These are phyloP conservation scores for Xerocomus minutiporus DNA, from an alignment of 1,284 basidiomycete species.

Conservation along the genomic window DNA sequence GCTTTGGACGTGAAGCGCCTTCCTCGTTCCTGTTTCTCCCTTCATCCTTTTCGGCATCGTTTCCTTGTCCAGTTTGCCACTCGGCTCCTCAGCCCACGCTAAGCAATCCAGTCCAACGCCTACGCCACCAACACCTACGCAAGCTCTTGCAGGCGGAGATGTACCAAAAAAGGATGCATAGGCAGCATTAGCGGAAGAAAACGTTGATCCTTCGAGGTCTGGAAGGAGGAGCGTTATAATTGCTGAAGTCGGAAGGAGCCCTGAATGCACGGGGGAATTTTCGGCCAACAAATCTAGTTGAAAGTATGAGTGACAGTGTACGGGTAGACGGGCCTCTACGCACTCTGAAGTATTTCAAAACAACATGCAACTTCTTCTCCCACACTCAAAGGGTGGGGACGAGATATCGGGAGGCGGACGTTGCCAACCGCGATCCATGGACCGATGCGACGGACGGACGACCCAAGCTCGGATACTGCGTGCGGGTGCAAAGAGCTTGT, in stretches of 20 bases:
- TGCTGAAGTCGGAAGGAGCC: constrained; percentile 55
- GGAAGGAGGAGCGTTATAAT: constrained; percentile 86
- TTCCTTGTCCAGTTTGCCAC: constrained; percentile 11
- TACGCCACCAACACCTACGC: constrained; percentile 65
- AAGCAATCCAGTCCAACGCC: constrained; percentile 75
- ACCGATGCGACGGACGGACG: constrained; percentile 29
- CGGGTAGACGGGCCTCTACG: constrained; percentile 3
- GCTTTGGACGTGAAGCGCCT: constrained; percentile 89
- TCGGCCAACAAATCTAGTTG: constrained; percentile 13
- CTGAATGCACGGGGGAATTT: constrained; percentile 1
- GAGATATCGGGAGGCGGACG: constrained; percentile 36
- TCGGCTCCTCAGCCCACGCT: constrained; percentile 46
- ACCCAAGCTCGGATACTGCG: constrained; percentile 9
- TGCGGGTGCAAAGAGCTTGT: not conserved
- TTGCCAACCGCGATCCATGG: constrained; percentile 60
- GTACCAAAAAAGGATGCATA: constrained; percentile 84
- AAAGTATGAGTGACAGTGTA: constrained; percentile 4
- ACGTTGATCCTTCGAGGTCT: constrained; percentile 62
- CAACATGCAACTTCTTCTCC: constrained; percentile 63
- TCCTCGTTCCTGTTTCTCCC: constrained; percentile 38
- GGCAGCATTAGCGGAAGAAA: constrained; percentile 70
- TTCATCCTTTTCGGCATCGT: constrained; percentile 24
- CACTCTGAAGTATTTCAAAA: constrained; percentile 57
- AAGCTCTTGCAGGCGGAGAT: constrained; percentile 90
- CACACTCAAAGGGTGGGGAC: constrained; percentile 42